A percentile compares a stretch with the other conserved stretches of the same genome.
phyloP scores from a whole-genome alignment of 148 eudicot genomes.

The Rhododendron ovatum region DNA sequence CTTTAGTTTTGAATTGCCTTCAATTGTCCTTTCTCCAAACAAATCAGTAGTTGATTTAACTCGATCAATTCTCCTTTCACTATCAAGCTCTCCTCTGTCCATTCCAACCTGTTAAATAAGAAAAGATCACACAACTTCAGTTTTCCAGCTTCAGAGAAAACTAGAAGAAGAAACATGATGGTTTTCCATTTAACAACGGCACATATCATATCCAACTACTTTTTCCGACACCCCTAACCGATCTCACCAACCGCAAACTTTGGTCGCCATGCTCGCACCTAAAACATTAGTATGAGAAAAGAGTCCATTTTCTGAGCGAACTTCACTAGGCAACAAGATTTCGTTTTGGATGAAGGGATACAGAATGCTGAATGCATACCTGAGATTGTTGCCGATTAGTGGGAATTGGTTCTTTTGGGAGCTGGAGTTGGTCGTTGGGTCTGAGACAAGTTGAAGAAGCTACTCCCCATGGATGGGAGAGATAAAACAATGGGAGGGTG shows the following conservation, averaged over 20 bases:
- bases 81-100: slow-evolving; percentile 22
- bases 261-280: neutral
- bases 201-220: neutral
- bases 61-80: slow-evolving; percentile 21
- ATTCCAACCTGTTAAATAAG: slow-evolving; percentile 16
- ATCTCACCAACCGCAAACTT: neutral
- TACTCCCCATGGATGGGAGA: neutral
- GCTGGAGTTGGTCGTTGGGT: neutral
- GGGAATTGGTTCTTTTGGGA: neutral
- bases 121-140: neutral
- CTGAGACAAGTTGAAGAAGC: neutral
- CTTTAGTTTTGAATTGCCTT: slow-evolving; percentile 14
- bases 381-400: slow-evolving; percentile 1
- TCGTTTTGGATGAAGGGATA: neutral
- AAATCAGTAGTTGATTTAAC: slow-evolving; percentile 44
- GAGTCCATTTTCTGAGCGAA: neutral
- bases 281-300: no score
- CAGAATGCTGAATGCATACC: slow-evolving; percentile 1
- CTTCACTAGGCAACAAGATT: neutral
- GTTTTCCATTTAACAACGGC: neutral
- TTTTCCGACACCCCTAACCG: neutral
- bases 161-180: neutral
- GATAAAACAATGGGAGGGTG: neutral
- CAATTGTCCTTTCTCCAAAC: slow-evolving; percentile 32
- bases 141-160: neutral